Evolutionary conservation across 2,329 filamentous ascomycete species (phyloP).

Genomic region (Ophiocordyceps robertsii): DNA sequence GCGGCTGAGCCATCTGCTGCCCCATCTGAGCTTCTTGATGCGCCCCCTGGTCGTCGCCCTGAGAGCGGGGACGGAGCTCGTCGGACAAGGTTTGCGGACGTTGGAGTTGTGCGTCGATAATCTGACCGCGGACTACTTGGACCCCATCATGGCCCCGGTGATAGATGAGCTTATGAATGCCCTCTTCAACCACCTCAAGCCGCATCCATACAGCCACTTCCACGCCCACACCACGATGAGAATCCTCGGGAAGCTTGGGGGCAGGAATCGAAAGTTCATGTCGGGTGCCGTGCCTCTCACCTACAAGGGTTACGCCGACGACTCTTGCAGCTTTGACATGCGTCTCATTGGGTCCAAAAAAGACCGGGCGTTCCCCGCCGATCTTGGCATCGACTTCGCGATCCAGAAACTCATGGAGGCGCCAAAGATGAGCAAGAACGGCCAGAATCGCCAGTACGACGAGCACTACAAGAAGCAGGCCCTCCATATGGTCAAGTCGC

Average conservation of each 20-base stretch:
- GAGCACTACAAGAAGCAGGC: constrained; percentile 88
- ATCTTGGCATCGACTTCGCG: constrained; percentile 77
- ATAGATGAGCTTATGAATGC: constrained; percentile 98
- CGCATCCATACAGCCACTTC: constrained; percentile 91
- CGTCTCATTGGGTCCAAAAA: constrained; percentile 80
- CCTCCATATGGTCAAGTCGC: constrained; percentile 72
- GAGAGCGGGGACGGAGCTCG: constrained; percentile 80
- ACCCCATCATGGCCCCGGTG: constrained; percentile 97
- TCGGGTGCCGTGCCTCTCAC: constrained; percentile 74
- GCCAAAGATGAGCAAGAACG: constrained; percentile 46
- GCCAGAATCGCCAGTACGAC: constrained; percentile 51
- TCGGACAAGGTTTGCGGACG: constrained; percentile 85
- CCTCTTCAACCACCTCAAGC: constrained; percentile 87
- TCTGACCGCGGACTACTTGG: constrained; percentile 90
- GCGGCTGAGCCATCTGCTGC: constrained; percentile 81
- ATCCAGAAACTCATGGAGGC: constrained; percentile 77
- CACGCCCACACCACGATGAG: constrained; percentile 96
- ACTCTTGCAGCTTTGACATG: constrained; percentile 75
- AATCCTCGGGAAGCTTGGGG: constrained; percentile 91
- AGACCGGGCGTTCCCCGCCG: constrained; percentile 75
- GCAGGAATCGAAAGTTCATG: constrained; percentile 89
- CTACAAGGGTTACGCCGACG: constrained; percentile 78
- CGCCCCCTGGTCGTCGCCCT: constrained; percentile 91
- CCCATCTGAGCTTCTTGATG: constrained; percentile 95
- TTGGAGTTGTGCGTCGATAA: constrained; percentile 97